phyloP scores from a whole-genome alignment of 768 basidiomycete species.

The Galerina sulciceps region DNA sequence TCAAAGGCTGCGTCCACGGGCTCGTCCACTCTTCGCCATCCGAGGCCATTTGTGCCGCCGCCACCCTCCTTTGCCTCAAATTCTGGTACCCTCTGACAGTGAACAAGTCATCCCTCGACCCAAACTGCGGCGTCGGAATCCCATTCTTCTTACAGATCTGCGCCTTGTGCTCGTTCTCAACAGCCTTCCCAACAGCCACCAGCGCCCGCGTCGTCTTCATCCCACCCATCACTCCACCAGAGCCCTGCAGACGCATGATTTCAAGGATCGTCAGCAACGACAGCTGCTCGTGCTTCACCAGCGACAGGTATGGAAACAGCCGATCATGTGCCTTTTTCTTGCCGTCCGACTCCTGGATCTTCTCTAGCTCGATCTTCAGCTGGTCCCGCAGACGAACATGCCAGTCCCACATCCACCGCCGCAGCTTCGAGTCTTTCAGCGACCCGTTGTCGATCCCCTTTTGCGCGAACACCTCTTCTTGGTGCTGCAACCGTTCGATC shows the following conservation, averaged over 20 bases:
- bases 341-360: conserved; percentile 19
- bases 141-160: conserved; percentile 72
- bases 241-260: conserved; percentile 78
- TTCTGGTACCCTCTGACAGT: conserved; percentile 61
- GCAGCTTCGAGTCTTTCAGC: conserved; percentile 52
- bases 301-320: conserved; percentile 73
- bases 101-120: conserved; percentile 49
- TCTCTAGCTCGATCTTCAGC: conserved; percentile 49
- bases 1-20: conserved; percentile 79
- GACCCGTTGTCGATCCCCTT: conserved; percentile 58
- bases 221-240: conserved; percentile 78
- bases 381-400: conserved; percentile 60
- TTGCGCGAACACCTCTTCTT: conserved; percentile 59
- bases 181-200: conserved; percentile 76
- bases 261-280: conserved; percentile 91
- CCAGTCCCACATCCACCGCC: conserved; percentile 89
- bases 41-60: conserved; percentile 65
- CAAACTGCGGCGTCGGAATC: conserved; percentile 52
- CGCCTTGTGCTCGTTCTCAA: conserved; percentile 91
- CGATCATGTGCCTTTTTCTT: not conserved
- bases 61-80: conserved; percentile 66
- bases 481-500: conserved; percentile 66
- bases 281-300: conserved; percentile 77
- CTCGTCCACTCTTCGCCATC: conserved; percentile 77
- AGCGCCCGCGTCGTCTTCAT: conserved; percentile 91